Conservation (phyloP, 2,329 filamentous ascomycete species). For the Xylariaceae sp. region DNA sequence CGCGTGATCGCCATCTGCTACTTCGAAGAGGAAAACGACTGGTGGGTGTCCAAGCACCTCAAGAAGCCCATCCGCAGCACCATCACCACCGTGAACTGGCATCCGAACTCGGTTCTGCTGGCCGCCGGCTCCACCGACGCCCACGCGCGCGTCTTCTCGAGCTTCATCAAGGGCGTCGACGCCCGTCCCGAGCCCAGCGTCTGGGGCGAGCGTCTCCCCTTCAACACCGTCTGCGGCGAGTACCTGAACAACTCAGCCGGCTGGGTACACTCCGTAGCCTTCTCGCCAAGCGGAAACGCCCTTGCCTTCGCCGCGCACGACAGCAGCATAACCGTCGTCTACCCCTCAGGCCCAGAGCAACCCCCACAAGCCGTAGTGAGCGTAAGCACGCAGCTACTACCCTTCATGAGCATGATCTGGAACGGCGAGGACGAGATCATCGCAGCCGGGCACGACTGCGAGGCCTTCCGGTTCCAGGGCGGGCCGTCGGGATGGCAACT, state of each 20-base stretch:
- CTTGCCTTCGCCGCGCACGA: slow-evolving; percentile 93
- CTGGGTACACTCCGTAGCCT: slow-evolving; percentile 91
- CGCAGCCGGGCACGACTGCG: slow-evolving; percentile 84
- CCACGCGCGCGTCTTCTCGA: slow-evolving; percentile 89
- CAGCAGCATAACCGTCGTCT: slow-evolving; percentile 94
- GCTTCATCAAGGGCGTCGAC: slow-evolving; percentile 95
- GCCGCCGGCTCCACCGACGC: slow-evolving; percentile 96
- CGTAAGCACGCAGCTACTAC: slow-evolving; percentile 82
- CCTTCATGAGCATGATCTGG: slow-evolving; percentile 92
- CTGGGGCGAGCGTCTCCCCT: slow-evolving; percentile 93
- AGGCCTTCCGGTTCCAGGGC: slow-evolving; percentile 86
- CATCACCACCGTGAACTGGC: slow-evolving; percentile 92
- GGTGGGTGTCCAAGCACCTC: slow-evolving; percentile 99
- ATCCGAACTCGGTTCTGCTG: slow-evolving; percentile 92
- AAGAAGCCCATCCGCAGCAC: slow-evolving; percentile 99
- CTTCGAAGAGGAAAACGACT: slow-evolving; percentile 99
- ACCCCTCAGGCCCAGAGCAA: slow-evolving; percentile 86
- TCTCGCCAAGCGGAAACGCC: slow-evolving; percentile 89
- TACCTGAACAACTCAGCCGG: slow-evolving; percentile 93
- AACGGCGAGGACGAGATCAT: slow-evolving; percentile 89
- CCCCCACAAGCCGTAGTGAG: slow-evolving; percentile 86
- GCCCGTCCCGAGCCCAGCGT: slow-evolving; percentile 76
- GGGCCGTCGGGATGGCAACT: slow-evolving; percentile 78
- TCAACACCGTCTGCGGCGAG: slow-evolving; percentile 98
- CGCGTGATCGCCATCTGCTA: slow-evolving; percentile 96